These are phyloP conservation scores for Colletotrichum cereale DNA, from an alignment of 2,329 filamentous ascomycete species.

Conservation along the genomic window DNA sequence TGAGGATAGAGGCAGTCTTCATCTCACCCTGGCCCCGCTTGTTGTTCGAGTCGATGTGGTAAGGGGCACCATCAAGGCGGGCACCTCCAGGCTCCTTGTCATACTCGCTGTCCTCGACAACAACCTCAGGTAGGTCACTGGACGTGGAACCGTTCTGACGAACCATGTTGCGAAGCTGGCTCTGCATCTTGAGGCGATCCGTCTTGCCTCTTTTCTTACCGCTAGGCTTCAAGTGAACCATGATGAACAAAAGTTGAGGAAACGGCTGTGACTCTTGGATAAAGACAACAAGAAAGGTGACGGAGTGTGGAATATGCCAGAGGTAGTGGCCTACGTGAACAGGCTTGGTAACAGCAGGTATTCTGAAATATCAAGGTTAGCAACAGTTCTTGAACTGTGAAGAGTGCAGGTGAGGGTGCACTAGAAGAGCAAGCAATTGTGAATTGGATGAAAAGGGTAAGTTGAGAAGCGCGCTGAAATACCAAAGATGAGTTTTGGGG, in stretches of 20 bases:
- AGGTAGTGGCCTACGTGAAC: background rate
- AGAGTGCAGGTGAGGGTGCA: background rate
- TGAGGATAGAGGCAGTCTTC: constrained; percentile 25
- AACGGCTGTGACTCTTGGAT: background rate
- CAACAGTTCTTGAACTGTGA: background rate
- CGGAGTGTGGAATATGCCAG: background rate
- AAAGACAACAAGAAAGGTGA: constrained; percentile 4
- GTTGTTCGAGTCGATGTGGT: constrained; percentile 1
- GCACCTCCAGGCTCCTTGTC: constrained; percentile 35
- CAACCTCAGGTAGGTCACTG: constrained; percentile 11
- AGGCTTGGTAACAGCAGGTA: background rate
- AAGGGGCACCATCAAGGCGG: constrained; percentile 11
- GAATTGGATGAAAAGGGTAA: background rate
- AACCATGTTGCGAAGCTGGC: constrained; percentile 10
- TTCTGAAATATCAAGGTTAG: background rate
- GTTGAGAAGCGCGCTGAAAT: background rate
- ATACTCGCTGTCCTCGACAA: constrained; percentile 18
- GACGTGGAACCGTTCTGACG: constrained; percentile 2
- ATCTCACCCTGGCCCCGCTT: background rate
- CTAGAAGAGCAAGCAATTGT: background rate
- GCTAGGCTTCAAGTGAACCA: constrained; percentile 10
- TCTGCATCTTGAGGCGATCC: constrained; percentile 13
- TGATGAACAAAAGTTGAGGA: background rate
- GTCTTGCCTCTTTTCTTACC: constrained; percentile 7
- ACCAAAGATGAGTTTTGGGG: background rate